Evolutionary conservation across 2,329 filamentous ascomycete genomes (phyloP).

Genomic region (Parastagonospora avenae): DNA sequence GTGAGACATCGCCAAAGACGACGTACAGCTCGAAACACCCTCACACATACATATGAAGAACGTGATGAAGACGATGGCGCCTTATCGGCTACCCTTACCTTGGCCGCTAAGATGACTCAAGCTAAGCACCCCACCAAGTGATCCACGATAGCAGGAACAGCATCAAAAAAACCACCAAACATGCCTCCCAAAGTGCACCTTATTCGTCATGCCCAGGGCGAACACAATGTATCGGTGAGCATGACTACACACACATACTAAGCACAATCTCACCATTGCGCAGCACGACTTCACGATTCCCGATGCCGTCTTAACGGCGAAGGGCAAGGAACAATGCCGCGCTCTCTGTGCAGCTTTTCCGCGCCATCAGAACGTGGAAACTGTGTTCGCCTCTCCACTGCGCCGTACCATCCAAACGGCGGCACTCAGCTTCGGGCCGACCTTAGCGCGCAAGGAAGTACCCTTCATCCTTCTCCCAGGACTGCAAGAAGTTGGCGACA

Average conservation of each 20-base stretch:
- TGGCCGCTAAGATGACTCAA: background rate
- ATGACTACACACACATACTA: background rate
- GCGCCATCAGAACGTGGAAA: conserved; percentile 61
- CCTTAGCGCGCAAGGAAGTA: conserved; percentile 37
- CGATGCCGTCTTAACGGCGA: conserved; percentile 78
- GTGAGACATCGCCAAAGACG: too few relatives aligned
- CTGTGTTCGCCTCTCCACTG: conserved; percentile 78
- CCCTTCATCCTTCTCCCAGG: conserved; percentile 70
- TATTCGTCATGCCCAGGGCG: conserved; percentile 74
- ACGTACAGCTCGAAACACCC: too few relatives aligned
- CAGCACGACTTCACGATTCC: conserved; percentile 70
- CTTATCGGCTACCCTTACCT: background rate
- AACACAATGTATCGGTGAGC: conserved; percentile 67
- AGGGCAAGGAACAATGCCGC: conserved; percentile 77
- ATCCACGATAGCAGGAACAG: background rate
- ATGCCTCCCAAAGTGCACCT: conserved; percentile 49
- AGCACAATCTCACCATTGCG: conserved; percentile 50
- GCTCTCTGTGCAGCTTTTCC: conserved; percentile 68
- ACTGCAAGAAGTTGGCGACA: conserved; percentile 76
- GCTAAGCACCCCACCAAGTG: conserved; percentile 5
- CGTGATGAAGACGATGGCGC: background rate
- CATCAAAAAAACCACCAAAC: conserved; percentile 7
- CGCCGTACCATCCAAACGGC: conserved; percentile 82
- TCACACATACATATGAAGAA: too few relatives aligned
- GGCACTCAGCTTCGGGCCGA: conserved; percentile 68